phyloP scores from a whole-genome alignment of 2,329 filamentous ascomycete genomes.

The Lachnellula willkommii region DNA sequence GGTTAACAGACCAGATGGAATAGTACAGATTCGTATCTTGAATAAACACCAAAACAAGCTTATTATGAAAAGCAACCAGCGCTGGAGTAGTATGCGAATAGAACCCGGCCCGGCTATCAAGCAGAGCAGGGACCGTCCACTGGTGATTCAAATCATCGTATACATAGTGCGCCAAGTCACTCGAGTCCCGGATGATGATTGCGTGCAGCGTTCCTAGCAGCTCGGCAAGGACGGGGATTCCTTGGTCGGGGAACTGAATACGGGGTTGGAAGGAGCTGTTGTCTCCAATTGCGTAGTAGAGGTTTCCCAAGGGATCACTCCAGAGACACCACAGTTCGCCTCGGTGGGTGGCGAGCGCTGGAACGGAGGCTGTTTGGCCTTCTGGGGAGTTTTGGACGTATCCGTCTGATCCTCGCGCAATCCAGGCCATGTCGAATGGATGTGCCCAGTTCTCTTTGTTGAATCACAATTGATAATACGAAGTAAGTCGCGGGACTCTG shows the following conservation, averaged over 20 bases:
- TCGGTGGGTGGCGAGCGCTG: constrained; percentile 33
- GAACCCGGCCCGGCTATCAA: constrained; percentile 23
- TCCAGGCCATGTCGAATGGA: constrained; percentile 24
- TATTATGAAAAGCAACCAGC: constrained; percentile 34
- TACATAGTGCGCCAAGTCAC: constrained; percentile 31
- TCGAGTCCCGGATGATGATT: constrained; percentile 27
- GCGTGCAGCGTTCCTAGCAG: constrained; percentile 33
- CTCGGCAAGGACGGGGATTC: constrained; percentile 32
- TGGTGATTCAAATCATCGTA: constrained; percentile 30
- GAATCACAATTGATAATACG: too few relatives aligned
- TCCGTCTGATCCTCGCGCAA: constrained; percentile 30
- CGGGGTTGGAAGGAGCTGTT: constrained; percentile 28
- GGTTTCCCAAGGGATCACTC: constrained; percentile 26
- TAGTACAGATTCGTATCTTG: constrained; percentile 28
- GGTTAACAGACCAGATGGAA: constrained; percentile 24
- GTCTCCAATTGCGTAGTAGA: constrained; percentile 33
- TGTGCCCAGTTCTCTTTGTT: too few relatives aligned
- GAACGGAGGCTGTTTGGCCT: constrained; percentile 31
- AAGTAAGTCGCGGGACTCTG: too few relatives aligned
- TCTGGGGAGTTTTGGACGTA: constrained; percentile 24
- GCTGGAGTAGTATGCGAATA: constrained; percentile 28
- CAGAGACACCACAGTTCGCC: constrained; percentile 36
- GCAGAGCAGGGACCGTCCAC: constrained; percentile 25
- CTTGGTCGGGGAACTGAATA: constrained; percentile 28
- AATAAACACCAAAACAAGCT: constrained; percentile 32